A percentile compares a stretch with the other conserved stretches of the same genome.
These are phyloP conservation scores for Collybia sordida DNA, from an alignment of 768 basidiomycete species.

Conservation along the genomic window DNA sequence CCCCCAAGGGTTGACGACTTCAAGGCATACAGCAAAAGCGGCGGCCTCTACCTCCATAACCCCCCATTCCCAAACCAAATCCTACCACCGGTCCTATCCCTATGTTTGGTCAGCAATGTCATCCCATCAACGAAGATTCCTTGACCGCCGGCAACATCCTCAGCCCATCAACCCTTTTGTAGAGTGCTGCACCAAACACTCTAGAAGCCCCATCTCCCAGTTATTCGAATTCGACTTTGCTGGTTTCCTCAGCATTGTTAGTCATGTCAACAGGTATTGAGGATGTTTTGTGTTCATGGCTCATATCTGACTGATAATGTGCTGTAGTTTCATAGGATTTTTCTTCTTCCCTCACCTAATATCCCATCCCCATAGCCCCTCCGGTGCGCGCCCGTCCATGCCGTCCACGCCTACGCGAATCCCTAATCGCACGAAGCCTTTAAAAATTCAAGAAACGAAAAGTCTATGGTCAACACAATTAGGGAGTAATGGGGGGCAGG, in stretches of 20 bases:
- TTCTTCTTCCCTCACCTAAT: too few relatives aligned
- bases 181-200: constrained; percentile 29
- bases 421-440: too few relatives aligned
- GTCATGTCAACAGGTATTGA: constrained; percentile 55
- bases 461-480: too few relatives aligned
- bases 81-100: constrained; percentile 50
- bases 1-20: constrained; percentile 60
- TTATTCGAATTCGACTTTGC: constrained; percentile 53
- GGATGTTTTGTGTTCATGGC: too few relatives aligned
- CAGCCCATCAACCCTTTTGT: constrained; percentile 24
- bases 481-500: too few relatives aligned
- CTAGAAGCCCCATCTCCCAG: constrained; percentile 58
- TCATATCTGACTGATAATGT: too few relatives aligned
- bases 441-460: too few relatives aligned
- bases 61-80: constrained; percentile 41
- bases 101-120: constrained; percentile 38
- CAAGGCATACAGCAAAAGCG: constrained; percentile 54
- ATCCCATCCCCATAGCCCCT: too few relatives aligned
- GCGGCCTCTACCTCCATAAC: constrained; percentile 36
- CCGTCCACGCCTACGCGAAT: too few relatives aligned
- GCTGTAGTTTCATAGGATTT: too few relatives aligned
- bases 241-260: constrained; percentile 61
- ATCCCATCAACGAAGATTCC: constrained; percentile 28
- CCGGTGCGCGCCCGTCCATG: too few relatives aligned
- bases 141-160: constrained; percentile 26